phyloP scores from a whole-genome alignment of 306 rosid species.

The Dryas octopetala region DNA sequence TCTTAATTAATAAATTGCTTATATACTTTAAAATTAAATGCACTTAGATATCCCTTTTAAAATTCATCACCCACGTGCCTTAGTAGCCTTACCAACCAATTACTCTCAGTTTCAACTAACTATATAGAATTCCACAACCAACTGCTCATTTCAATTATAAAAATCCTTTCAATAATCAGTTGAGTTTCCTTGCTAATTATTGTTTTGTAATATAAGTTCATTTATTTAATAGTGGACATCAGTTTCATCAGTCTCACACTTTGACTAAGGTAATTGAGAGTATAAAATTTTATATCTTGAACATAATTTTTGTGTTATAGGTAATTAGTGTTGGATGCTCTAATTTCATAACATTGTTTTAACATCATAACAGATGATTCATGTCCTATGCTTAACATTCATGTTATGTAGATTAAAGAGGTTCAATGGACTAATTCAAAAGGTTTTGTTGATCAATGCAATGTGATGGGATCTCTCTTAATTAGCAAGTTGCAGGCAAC shows the following conservation, averaged over 20 bases:
- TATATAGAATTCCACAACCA: background rate
- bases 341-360: too few species aligned
- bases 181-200: background rate
- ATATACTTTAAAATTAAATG: background rate
- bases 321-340: too few species aligned
- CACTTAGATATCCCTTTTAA: background rate
- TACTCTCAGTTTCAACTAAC: constrained; percentile 25
- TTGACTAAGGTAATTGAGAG: background rate
- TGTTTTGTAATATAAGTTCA: background rate
- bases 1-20: background rate
- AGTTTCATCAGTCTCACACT: background rate
- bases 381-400: too few species aligned
- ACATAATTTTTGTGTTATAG: too few species aligned
- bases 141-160: constrained; percentile 1
- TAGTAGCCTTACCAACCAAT: constrained; percentile 30
- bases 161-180: background rate
- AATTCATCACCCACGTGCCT: constrained; percentile 26
- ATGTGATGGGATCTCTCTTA: constrained; percentile 17
- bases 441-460: constrained; percentile 6
- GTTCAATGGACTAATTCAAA: constrained; percentile 5
- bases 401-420: background rate
- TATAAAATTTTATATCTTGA: too few species aligned
- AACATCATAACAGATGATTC: too few species aligned
- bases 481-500: constrained; percentile 16
- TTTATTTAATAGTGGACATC: background rate